A percentile compares a stretch with the other conserved stretches of the same genome.
Evolutionary conservation across 1,284 basidiomycete genomes (phyloP).

Genomic region (Sanguinoderma infundibulare): DNA sequence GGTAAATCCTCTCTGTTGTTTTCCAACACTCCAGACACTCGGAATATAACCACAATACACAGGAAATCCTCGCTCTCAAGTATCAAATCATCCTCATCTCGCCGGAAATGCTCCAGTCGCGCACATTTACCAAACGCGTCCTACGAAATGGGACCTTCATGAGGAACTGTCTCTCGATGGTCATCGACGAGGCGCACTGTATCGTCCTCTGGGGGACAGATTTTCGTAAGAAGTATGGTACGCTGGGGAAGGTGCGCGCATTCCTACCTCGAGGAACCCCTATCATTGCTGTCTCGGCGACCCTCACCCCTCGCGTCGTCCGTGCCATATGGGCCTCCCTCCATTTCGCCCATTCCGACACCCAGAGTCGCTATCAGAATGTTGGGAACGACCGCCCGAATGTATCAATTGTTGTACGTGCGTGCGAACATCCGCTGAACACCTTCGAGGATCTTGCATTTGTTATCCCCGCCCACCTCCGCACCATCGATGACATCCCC

Average conservation of each 20-base stretch:
- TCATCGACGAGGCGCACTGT: constrained; percentile 46
- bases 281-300: constrained; percentile 44
- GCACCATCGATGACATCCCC: constrained; percentile 13
- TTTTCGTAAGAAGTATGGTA: constrained; percentile 45
- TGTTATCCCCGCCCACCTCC: constrained; percentile 30
- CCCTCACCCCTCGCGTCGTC: constrained; percentile 38
- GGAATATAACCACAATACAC: background rate
- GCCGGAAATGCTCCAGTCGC: constrained; percentile 41
- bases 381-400: constrained; percentile 44
- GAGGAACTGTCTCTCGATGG: constrained; percentile 33
- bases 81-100: constrained; percentile 42
- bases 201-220: constrained; percentile 45
- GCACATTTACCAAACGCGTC: constrained; percentile 36
- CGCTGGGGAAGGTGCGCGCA: constrained; percentile 39
- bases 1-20: constrained; percentile 29
- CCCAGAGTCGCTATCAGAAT: constrained; percentile 14
- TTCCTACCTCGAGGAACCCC: constrained; percentile 39
- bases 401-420: constrained; percentile 42
- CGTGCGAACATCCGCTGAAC: constrained; percentile 42
- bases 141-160: constrained; percentile 37
- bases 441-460: constrained; percentile 43
- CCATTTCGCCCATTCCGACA: constrained; percentile 23
- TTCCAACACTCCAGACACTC: no score
- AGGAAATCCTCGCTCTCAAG: constrained; percentile 37
- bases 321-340: constrained; percentile 39